phyloP scores from a whole-genome alignment of 345 rosid species.

The Anacardium occidentale region DNA sequence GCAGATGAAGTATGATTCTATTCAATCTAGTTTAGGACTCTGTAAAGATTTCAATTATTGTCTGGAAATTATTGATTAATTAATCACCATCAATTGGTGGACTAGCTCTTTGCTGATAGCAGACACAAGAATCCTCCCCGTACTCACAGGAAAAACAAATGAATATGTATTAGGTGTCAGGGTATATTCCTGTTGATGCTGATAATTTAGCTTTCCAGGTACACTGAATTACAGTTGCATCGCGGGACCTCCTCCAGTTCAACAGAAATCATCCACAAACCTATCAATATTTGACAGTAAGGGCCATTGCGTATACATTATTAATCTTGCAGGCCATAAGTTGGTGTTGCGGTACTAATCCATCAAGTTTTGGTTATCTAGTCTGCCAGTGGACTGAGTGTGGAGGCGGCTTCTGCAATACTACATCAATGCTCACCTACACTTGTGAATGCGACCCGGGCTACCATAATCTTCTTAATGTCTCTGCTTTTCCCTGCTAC shows the following conservation, averaged over 20 bases:
- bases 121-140: too few species aligned
- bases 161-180: too few species aligned
- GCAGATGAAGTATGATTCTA: not conserved
- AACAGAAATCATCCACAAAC: constrained; percentile 37
- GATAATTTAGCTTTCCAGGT: constrained; percentile 36
- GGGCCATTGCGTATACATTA: not conserved
- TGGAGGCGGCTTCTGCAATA: constrained; percentile 78
- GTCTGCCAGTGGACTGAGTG: constrained; percentile 74
- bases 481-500: constrained; percentile 63
- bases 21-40: too few species aligned
- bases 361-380: constrained; percentile 18
- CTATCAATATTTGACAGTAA: constrained; percentile 55
- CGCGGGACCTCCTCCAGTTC: constrained; percentile 45
- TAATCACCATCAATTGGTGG: too few species aligned
- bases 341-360: not conserved
- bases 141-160: too few species aligned
- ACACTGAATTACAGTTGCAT: constrained; percentile 47
- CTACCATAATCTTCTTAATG: constrained; percentile 64
- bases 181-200: not conserved
- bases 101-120: too few species aligned
- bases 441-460: constrained; percentile 58
- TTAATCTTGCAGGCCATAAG: not conserved
- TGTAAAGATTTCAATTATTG: too few species aligned
- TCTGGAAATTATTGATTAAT: too few species aligned
- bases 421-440: constrained; percentile 39